These are phyloP conservation scores for Lecanicillium sp. DNA, from an alignment of 2,329 filamentous ascomycete genomes.

Conservation along the genomic window DNA sequence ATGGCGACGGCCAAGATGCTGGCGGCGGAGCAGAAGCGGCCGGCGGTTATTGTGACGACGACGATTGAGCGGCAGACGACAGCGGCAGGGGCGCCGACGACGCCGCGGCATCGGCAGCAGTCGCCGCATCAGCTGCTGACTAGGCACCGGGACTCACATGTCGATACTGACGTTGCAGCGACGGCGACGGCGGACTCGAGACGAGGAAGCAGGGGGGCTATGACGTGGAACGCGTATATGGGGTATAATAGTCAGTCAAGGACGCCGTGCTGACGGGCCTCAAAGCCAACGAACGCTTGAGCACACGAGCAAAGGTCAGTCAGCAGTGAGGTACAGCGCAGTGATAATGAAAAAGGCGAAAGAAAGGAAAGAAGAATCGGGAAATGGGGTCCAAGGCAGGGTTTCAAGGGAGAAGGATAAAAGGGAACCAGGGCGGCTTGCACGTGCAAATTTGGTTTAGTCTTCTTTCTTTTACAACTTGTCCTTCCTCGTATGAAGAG, in stretches of 20 bases:
- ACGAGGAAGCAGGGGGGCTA: neutral
- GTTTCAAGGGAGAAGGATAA: no score
- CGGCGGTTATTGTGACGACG: constrained; percentile 11
- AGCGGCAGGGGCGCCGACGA: neutral
- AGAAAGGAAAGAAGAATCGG: no score
- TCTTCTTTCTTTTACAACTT: no score
- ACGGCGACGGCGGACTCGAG: neutral
- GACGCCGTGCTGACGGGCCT: neutral
- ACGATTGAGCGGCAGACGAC: constrained; percentile 11
- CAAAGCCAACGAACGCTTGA: no score
- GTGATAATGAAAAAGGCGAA: no score
- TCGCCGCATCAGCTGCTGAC: neutral
- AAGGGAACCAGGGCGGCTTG: no score
- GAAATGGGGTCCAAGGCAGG: no score
- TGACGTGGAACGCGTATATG: neutral
- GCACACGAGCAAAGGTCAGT: no score
- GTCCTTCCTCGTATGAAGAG: no score
- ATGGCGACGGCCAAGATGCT: constrained; percentile 6
- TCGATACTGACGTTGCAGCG: neutral
- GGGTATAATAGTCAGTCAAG: neutral
- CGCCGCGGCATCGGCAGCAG: neutral
- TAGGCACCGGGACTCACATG: neutral
- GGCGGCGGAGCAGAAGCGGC: neutral
- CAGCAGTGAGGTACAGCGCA: no score
- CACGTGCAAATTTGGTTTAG: no score